Conservation (phyloP, 2,329 filamentous ascomycete species). For the Aspergillus phoenicis region DNA sequence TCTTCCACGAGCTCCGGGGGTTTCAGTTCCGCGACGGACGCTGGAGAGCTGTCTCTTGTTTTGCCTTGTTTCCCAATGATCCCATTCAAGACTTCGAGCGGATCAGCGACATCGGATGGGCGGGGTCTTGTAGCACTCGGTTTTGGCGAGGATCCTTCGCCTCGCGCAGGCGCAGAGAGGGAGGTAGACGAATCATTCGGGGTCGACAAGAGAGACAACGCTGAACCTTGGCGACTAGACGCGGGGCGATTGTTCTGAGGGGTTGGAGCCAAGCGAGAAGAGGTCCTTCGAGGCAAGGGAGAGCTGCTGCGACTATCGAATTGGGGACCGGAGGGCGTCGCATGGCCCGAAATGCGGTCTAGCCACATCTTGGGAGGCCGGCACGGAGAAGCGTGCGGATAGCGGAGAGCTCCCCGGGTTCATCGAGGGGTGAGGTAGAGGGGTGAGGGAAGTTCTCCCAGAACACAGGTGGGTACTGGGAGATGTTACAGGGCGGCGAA, state of each 20-base stretch:
- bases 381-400: conserved; percentile 18
- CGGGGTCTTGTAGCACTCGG: conserved; percentile 55
- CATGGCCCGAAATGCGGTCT: conserved; percentile 77
- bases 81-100: conserved; percentile 67
- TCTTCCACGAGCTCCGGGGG: conserved; percentile 59
- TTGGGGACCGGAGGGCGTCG: conserved; percentile 64
- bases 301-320: conserved; percentile 68
- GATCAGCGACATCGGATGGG: conserved; percentile 64
- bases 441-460: not conserved
- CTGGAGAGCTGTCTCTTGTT: conserved; percentile 19
- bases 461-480: not conserved
- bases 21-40: conserved; percentile 20
- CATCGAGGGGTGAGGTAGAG: conserved; percentile 13
- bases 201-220: conserved; percentile 71
- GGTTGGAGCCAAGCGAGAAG: conserved; percentile 69
- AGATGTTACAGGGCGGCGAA: not conserved
- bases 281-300: conserved; percentile 67
- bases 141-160: conserved; percentile 70
- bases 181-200: conserved; percentile 77
- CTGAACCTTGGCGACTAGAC: conserved; percentile 71
- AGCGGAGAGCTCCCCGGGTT: conserved; percentile 12
- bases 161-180: conserved; percentile 65
- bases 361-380: conserved; percentile 70
- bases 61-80: conserved; percentile 54
- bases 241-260: conserved; percentile 69